phyloP scores from a whole-genome alignment of 306 rosid species.

The Alnus glutinosa region DNA sequence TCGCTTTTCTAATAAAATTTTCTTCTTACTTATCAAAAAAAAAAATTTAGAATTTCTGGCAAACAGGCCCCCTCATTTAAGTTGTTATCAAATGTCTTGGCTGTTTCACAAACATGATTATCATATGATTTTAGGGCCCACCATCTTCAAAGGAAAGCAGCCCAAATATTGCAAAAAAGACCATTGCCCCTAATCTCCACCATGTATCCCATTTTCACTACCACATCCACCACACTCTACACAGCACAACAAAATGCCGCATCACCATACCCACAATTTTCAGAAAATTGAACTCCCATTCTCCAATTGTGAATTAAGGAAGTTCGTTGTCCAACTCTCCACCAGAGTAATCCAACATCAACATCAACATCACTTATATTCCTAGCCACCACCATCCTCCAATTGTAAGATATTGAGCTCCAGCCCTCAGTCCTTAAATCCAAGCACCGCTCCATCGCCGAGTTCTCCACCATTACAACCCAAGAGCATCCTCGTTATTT shows the following conservation, averaged over 20 bases:
- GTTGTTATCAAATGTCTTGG: background rate
- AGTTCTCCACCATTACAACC: background rate
- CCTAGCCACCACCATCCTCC: background rate
- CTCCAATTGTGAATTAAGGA: background rate
- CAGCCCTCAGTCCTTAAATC: background rate
- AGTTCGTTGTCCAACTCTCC: background rate
- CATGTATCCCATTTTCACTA: background rate
- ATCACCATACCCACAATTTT: background rate
- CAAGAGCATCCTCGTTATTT: background rate
- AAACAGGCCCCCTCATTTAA: background rate
- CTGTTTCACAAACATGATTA: background rate
- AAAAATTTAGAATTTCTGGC: background rate
- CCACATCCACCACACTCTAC: background rate
- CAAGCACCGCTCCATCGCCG: background rate
- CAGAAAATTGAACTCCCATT: background rate
- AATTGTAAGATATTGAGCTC: background rate
- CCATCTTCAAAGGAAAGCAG: background rate
- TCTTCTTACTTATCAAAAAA: no score
- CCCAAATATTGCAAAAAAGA: background rate
- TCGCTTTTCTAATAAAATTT: no score
- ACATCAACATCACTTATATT: background rate
- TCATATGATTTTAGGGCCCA: background rate
- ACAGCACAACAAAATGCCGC: background rate
- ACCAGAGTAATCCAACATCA: background rate
- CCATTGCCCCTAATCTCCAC: slow-evolving; percentile 1